phyloP scores from a whole-genome alignment of 495 filamentous ascomycete species.

The Neurospora cerealis region DNA sequence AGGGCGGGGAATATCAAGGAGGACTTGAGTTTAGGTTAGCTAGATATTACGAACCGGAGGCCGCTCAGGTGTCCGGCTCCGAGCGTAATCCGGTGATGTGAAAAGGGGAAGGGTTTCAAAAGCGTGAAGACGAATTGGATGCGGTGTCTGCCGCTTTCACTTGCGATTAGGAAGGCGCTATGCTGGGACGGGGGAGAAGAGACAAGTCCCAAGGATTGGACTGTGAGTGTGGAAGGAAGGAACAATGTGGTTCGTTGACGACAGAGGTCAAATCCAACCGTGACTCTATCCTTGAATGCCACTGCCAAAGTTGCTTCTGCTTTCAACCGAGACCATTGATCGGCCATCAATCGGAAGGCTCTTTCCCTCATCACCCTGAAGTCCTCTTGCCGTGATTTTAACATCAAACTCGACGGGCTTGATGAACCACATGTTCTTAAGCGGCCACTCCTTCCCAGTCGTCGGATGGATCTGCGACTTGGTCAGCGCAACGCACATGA shows the following conservation, averaged over 20 bases:
- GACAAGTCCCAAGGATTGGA: not conserved
- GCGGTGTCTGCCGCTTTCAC: no score
- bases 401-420: not conserved
- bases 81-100: no score
- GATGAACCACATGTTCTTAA: not conserved
- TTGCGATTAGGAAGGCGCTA: no score
- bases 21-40: no score
- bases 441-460: not conserved
- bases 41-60: no score
- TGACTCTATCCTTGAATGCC: not conserved
- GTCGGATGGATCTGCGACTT: not conserved
- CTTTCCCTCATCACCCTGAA: not conserved
- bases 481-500: not conserved
- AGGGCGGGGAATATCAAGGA: no score
- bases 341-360: not conserved
- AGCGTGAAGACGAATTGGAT: no score
- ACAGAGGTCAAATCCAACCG: not conserved
- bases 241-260: not conserved
- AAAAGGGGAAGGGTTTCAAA: no score
- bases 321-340: not conserved
- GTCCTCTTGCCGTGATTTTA: not conserved
- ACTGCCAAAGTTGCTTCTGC: not conserved
- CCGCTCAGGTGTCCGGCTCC: no score
- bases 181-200: not conserved
- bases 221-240: not conserved